Conservation (phyloP, 768 basidiomycete species). For the Russula compacta region DNA sequence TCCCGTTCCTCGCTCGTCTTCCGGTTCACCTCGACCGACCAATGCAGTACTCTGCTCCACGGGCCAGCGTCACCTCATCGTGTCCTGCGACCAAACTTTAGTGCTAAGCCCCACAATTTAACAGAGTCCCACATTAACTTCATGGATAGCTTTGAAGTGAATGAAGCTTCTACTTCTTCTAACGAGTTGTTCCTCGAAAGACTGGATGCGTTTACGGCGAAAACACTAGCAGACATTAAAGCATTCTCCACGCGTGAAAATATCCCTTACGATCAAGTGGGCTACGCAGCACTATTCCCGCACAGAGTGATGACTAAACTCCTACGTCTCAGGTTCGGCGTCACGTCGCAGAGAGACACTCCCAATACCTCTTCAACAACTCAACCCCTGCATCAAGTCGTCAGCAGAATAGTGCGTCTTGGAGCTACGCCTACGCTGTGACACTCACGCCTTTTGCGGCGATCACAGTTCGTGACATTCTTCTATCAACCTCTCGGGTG, state of each 20-base stretch:
- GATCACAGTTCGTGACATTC: conserved; percentile 36
- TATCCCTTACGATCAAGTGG: conserved; percentile 52
- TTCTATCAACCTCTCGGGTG: conserved; percentile 41
- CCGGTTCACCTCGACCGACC: too few species aligned
- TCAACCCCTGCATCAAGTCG: not conserved
- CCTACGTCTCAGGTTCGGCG: conserved; percentile 36
- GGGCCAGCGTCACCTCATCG: not conserved
- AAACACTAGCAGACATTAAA: conserved; percentile 44
- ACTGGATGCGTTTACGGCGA: conserved; percentile 54
- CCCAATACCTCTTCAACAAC: conserved; percentile 42
- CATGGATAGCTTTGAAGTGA: conserved; percentile 13
- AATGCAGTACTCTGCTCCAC: too few species aligned
- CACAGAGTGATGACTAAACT: not conserved
- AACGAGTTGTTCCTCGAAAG: conserved; percentile 56
- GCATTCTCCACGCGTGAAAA: conserved; percentile 54
- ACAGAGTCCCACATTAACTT: not conserved
- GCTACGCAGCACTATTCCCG: not conserved
- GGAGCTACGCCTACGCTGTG: not conserved
- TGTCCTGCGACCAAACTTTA: not conserved
- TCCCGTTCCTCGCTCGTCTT: not conserved
- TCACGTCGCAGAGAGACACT: conserved; percentile 56
- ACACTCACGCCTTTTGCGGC: not conserved
- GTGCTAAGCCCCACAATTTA: not conserved
- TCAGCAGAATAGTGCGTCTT: conserved; percentile 18
- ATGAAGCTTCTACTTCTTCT: conserved; percentile 27